Evolutionary conservation across 805 yeast genomes (phyloP), one percentile per base, ranked within the genome.

Genomic region (Lachancea kluyveri): DNA sequence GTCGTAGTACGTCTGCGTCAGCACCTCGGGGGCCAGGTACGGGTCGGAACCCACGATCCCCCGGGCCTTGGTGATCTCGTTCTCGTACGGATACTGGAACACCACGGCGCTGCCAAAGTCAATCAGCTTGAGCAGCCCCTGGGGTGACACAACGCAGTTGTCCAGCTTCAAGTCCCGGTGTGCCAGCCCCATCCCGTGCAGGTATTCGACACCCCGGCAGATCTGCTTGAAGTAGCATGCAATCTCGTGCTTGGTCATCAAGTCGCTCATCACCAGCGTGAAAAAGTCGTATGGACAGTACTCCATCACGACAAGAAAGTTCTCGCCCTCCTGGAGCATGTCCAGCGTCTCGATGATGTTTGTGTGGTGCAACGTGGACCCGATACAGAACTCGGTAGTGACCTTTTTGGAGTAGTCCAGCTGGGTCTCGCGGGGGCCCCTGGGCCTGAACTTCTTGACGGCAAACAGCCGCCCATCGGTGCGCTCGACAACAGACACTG

Each of bases 11-110:
- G 40, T 26, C 32, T 62, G 60, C 13, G 61, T 52, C 35, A 90
- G 68, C 25, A 90, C 88, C 56, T 90, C 98, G 0, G 97, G 97
- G 0, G 96, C 92, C 40, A 90, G 62, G 52, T 90, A 90, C 2
- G 98, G 97, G 57, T 90, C 98, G 2, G 94, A 82, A 10, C 98
- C 98, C 8, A 90, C 94, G 14, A 90, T 72, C 10, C 97, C 97
- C 24, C 72, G 68, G 0, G 95, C 87, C 37, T 68, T 64, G 11
- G 81, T 74, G 14, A 75, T 68, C 34, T 68, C 72, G 6, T 58
- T 54, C 32, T 71, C 74, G 42, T 70, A 76, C 6, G 79, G 78
- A 48, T 77, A 78, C 39, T 77, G 70, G 63, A 85, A 87, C 15
- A 83, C 81, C 13, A 81, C 83, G 0, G 96, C 92, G 4, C 94